These are phyloP conservation scores for Suhomyces yuchorum DNA, from an alignment of 1,139 yeast species.

Conservation along the genomic window DNA sequence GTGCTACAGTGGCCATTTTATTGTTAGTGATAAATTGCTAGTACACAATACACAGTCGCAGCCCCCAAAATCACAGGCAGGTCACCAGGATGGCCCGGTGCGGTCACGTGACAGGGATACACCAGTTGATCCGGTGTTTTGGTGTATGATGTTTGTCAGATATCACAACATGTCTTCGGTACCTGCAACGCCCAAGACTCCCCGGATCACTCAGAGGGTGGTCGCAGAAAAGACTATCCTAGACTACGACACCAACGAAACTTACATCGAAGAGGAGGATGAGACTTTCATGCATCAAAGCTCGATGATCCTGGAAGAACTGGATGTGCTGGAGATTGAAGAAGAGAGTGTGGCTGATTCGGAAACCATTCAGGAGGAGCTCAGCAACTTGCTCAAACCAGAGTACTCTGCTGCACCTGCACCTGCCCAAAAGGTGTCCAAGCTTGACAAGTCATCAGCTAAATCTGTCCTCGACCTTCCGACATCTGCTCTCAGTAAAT, in stretches of 20 bases:
- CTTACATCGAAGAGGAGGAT: conserved; percentile 44
- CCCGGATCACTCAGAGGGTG: conserved; percentile 14
- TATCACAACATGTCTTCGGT: conserved; percentile 16
- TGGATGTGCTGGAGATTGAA: conserved; percentile 15
- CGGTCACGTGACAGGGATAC: background rate
- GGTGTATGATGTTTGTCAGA: background rate
- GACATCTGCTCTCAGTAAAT: conserved; percentile 41
- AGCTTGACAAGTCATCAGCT: background rate
- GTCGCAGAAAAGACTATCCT: conserved; percentile 24
- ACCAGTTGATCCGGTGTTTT: conserved; percentile 1
- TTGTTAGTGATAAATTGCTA: background rate
- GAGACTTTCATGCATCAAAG: conserved; percentile 36
- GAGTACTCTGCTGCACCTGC: conserved; percentile 8
- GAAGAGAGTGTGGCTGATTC: conserved; percentile 12
- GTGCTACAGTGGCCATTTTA: background rate
- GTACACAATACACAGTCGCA: background rate
- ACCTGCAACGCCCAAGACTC: conserved; percentile 20
- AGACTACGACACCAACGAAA: conserved; percentile 30
- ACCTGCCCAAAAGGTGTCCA: background rate
- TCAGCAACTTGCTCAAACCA: conserved; percentile 12
- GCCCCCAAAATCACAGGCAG: background rate
- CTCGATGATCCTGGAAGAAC: conserved; percentile 18
- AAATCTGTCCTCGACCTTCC: background rate
- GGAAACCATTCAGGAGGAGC: conserved; percentile 19
- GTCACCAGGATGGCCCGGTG: background rate